A percentile compares a stretch with the other conserved stretches of the same genome.
Evolutionary conservation across 2,329 filamentous ascomycete species (phyloP).

Genomic region (Coleophoma eucalyptorum): DNA sequence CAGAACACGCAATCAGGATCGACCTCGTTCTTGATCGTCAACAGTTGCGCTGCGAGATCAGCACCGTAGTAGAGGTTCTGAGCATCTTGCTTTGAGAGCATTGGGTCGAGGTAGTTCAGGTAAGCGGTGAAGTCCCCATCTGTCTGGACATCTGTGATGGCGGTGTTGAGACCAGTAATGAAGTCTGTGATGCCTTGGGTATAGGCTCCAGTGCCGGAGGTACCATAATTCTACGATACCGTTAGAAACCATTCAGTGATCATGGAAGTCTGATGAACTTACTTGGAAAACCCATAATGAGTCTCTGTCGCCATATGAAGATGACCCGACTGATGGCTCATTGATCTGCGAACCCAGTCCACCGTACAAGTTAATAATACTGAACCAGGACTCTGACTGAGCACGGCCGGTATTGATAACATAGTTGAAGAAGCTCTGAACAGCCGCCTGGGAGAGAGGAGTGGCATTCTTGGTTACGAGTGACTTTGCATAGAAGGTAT

Average conservation of each 20-base stretch:
- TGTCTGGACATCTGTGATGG: conserved; percentile 13
- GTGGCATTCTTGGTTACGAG: conserved; percentile 3
- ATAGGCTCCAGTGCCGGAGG: conserved; percentile 8
- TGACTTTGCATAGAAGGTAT: conserved; percentile 1
- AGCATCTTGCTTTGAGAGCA: conserved; percentile 7
- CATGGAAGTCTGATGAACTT: background rate
- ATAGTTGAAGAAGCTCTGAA: conserved; percentile 7
- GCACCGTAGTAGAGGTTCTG: conserved; percentile 18
- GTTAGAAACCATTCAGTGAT: background rate
- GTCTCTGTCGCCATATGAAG: conserved; percentile 13
- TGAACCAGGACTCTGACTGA: conserved; percentile 11
- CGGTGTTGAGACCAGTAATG: conserved; percentile 14
- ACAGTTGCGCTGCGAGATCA: conserved; percentile 12
- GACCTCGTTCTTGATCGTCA: conserved; percentile 14
- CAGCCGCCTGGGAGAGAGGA: conserved; percentile 5
- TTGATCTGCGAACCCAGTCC: conserved; percentile 12
- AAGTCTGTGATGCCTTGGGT: conserved; percentile 5
- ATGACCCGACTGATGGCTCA: background rate
- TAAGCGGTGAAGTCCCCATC: conserved; percentile 20
- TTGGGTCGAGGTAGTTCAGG: conserved; percentile 21
- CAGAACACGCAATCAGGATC: conserved; percentile 4
- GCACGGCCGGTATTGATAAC: conserved; percentile 1
- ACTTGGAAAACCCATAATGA: conserved; percentile 16
- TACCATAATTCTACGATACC: conserved; percentile 10
- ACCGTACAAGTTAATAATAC: conserved; percentile 20